Percentiles rank a stretch among this genome's conserved stretches.
These are phyloP conservation scores for Bipolaris bicolor DNA, from an alignment of 2,329 filamentous ascomycete species.

Conservation along the genomic window DNA sequence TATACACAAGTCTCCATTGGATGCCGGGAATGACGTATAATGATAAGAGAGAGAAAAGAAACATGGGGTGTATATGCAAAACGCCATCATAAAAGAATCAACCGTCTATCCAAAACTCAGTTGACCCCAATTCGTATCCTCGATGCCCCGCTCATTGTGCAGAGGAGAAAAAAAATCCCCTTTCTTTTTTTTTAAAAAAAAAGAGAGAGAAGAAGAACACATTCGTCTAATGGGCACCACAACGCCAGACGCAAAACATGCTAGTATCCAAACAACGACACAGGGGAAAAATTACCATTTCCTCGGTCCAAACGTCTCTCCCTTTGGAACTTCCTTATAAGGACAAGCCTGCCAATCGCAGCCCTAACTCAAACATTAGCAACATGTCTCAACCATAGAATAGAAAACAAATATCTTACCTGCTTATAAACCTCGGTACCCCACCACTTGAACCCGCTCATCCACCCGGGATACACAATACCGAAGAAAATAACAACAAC, in stretches of 20 bases:
- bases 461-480: slow-evolving; percentile 80
- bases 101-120: not conserved
- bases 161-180: too few relatives aligned
- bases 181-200: not conserved
- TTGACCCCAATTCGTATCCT: not conserved
- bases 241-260: not conserved
- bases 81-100: not conserved
- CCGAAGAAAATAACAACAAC: slow-evolving; percentile 86
- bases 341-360: slow-evolving; percentile 85
- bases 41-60: not conserved
- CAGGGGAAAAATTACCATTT: slow-evolving; percentile 26
- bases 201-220: not conserved
- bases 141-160: not conserved
- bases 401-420: slow-evolving; percentile 36
- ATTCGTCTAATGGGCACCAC: not conserved
- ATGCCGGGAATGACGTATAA: not conserved
- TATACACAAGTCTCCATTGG: not conserved
- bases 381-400: not conserved
- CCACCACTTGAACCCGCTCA: slow-evolving; percentile 81
- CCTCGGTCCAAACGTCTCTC: slow-evolving; percentile 44
- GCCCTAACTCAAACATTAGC: slow-evolving; percentile 53
- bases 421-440: slow-evolving; percentile 84
- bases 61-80: not conserved
- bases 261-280: not conserved
- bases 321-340: slow-evolving; percentile 63